A percentile compares a stretch with the other conserved stretches of the same genome.
Conservation (phyloP, 2,329 filamentous ascomycete species). For the Fusarium transvaalense region DNA sequence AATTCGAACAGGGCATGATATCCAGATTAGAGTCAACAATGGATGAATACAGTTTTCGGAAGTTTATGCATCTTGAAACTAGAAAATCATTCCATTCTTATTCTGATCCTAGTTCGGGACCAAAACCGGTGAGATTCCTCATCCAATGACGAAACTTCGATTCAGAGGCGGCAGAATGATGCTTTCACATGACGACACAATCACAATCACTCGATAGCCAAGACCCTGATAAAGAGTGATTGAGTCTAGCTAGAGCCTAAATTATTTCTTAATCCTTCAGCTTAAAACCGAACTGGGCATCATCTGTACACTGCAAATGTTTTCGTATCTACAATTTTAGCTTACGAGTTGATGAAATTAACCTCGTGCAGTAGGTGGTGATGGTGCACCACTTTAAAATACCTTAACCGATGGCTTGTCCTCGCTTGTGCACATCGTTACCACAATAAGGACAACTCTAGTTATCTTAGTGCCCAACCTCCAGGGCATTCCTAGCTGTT, state of each 20-base stretch:
- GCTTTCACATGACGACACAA: slow-evolving; percentile 40
- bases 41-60: background rate
- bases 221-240: background rate
- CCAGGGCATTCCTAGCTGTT: slow-evolving; percentile 6
- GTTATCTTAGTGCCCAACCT: slow-evolving; percentile 32
- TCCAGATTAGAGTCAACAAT: background rate
- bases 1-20: background rate
- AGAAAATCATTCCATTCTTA: background rate
- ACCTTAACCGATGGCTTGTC: slow-evolving; percentile 27
- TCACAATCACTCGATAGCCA: slow-evolving; percentile 26
- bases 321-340: slow-evolving; percentile 25
- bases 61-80: background rate
- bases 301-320: background rate
- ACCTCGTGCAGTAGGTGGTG: slow-evolving; percentile 33
- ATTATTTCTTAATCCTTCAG: background rate
- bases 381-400: slow-evolving; percentile 35
- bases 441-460: slow-evolving; percentile 26
- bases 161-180: slow-evolving; percentile 14
- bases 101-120: slow-evolving; percentile 6
- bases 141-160: slow-evolving; percentile 27
- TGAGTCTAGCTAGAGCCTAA: background rate
- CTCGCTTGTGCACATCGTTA: slow-evolving; percentile 30
- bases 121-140: slow-evolving; percentile 10
- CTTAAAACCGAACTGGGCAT: background rate
- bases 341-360: slow-evolving; percentile 21